These are phyloP conservation scores for Metrosideros polymorpha DNA, from an alignment of 441 rosid species.

Conservation along the genomic window DNA sequence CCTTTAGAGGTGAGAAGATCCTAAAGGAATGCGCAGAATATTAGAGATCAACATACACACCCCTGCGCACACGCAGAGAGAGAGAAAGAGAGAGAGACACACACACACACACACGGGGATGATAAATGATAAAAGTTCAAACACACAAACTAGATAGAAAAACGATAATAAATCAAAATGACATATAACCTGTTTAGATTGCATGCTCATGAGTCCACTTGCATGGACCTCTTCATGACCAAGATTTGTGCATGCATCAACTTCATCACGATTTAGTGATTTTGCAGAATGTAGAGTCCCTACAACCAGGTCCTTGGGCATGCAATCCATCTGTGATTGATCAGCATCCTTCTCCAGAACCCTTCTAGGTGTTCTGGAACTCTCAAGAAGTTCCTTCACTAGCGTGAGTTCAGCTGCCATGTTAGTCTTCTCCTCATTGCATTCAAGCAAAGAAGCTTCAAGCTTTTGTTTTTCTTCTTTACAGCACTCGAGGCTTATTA, in stretches of 20 bases:
- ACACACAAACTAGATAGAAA: neutral
- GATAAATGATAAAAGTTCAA: neutral
- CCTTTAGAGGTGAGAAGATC: constrained; percentile 24
- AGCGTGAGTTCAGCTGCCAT: constrained; percentile 44
- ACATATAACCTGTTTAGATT: constrained; percentile 30
- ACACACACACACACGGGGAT: neutral
- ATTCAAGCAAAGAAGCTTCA: constrained; percentile 57
- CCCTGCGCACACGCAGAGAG: neutral
- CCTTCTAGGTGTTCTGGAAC: constrained; percentile 17
- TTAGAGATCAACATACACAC: constrained; percentile 11
- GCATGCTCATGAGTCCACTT: constrained; percentile 7
- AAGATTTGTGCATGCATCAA: constrained; percentile 15
- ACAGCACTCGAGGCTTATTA: constrained; percentile 95
- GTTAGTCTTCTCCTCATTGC: constrained; percentile 48
- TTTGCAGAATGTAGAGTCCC: constrained; percentile 8
- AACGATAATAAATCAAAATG: neutral
- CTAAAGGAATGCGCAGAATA: constrained; percentile 15
- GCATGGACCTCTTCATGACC: constrained; percentile 14
- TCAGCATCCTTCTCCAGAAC: constrained; percentile 23
- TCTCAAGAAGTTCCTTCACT: constrained; percentile 40
- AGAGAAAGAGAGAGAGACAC: neutral
- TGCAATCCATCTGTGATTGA: constrained; percentile 14
- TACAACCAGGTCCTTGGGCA: constrained; percentile 7
- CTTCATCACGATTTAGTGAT: constrained; percentile 13
- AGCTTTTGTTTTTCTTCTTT: constrained; percentile 89